Evolutionary conservation across 768 basidiomycete species (phyloP), one percentile per base, ranked within the genome.

Genomic region (Clitopilus hobsonii): DNA sequence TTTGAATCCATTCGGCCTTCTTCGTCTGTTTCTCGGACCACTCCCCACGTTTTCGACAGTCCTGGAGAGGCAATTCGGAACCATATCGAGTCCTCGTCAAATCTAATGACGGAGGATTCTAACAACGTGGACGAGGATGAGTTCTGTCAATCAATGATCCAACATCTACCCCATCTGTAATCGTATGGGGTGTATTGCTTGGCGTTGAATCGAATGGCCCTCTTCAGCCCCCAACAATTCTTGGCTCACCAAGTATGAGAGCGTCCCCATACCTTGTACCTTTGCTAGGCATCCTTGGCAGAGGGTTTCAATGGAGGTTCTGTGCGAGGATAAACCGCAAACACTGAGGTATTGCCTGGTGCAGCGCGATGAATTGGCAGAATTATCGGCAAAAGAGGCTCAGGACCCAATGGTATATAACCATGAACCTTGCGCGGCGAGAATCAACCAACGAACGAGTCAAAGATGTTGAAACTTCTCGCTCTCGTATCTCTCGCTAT

Each of bases 401-500:
- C n/a, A n/a, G n/a, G n/a, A n/a, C n/a, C n/a, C n/a, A n/a, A n/a
- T n/a, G n/a, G n/a, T n/a, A n/a, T n/a, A n/a, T n/a, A n/a, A n/a
- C n/a, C n/a, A n/a, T n/a, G n/a, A n/a, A n/a, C n/a, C n/a, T n/a
- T n/a, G n/a, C n/a, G n/a, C 13, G 32, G 32, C 4, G 13, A n/a
- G 32, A 36, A 36, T 14, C 32, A 11, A 11, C 13, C 32, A 36
- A n/a, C 32, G 10, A 11, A 36, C 13, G 13, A 14, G 32, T 36
- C 32, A 14, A 36, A 36, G 22, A 69, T 69, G 67, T 60, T 56
- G 30, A 66, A 65, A 51, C 58, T 69, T 28, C 54, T 66, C 25
- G 56, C 63, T 23, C 49, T 67, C 38, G 64, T 69, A 20, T 60
- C 63, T 29, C 41, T 69, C 18, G 66, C 63, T 22, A 52, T 66